phyloP scores from a whole-genome alignment of 2,329 filamentous ascomycete genomes.

The Penicillium sp. region DNA sequence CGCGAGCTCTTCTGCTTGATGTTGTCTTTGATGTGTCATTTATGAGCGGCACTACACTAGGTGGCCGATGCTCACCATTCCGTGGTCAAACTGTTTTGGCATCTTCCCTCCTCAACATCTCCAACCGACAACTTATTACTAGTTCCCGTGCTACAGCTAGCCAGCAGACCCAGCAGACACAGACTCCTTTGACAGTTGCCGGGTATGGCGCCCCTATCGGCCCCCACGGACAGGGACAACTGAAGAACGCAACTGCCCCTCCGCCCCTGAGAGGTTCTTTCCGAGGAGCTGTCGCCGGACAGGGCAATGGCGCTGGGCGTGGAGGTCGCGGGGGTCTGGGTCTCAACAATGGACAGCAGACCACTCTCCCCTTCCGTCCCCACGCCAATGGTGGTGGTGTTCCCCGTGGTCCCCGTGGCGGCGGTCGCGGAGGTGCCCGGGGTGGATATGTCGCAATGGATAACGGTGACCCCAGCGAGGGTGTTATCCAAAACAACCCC shows the following conservation, averaged over 20 bases:
- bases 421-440: slow-evolving; percentile 37
- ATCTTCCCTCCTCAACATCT: slow-evolving; percentile 85
- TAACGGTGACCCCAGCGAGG: slow-evolving; percentile 52
- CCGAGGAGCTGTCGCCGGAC: slow-evolving; percentile 56
- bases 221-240: slow-evolving; percentile 61
- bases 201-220: slow-evolving; percentile 59
- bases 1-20: slow-evolving; percentile 79
- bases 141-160: slow-evolving; percentile 43
- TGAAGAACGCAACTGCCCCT: slow-evolving; percentile 57
- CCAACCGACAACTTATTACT: slow-evolving; percentile 75
- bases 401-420: slow-evolving; percentile 26
- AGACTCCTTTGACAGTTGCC: slow-evolving; percentile 53
- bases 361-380: slow-evolving; percentile 35
- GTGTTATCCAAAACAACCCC: slow-evolving; percentile 57
- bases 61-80: slow-evolving; percentile 88
- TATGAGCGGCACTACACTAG: slow-evolving; percentile 93
- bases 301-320: slow-evolving; percentile 39
- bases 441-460: slow-evolving; percentile 46
- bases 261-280: slow-evolving; percentile 60
- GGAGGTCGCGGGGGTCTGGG: slow-evolving; percentile 36
- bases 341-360: slow-evolving; percentile 26
- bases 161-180: slow-evolving; percentile 57
- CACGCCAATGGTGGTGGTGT: slow-evolving; percentile 27
- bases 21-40: slow-evolving; percentile 92
- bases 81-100: slow-evolving; percentile 87